Evolutionary conservation across 306 rosid species (phyloP).

Genomic region (Vicia faba): DNA sequence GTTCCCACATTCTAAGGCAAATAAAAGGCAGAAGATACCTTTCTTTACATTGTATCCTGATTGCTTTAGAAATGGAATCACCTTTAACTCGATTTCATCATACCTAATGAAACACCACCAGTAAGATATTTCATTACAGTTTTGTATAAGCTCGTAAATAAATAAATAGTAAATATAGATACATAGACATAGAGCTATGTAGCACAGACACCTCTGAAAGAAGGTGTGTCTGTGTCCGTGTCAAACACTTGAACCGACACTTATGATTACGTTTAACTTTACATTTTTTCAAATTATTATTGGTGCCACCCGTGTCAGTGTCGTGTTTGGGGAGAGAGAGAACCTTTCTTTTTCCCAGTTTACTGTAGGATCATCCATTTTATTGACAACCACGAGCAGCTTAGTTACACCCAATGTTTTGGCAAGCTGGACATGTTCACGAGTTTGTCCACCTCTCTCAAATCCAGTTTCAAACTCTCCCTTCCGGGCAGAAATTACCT

Average conservation of each 20-base stretch:
- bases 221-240: no score
- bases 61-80: conserved; percentile 76
- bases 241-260: no score
- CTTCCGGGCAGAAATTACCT: conserved; percentile 98
- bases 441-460: conserved; percentile 99
- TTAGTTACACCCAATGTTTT: conserved; percentile 94
- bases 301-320: no score
- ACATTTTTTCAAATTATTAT: no score
- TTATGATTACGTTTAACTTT: no score
- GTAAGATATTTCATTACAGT: conserved; percentile 9
- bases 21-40: conserved; percentile 51
- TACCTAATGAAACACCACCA: conserved; percentile 58
- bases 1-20: conserved; percentile 26
- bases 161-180: no score
- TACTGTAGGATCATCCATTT: conserved; percentile 97
- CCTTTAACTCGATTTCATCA: conserved; percentile 87
- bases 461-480: conserved; percentile 99
- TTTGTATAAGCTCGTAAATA: neutral
- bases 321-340: no score
- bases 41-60: conserved; percentile 97
- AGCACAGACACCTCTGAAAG: no score
- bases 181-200: no score
- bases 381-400: conserved; percentile 86
- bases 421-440: conserved; percentile 97
- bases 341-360: conserved; percentile 95